Percentiles rank a stretch among this genome's conserved stretches.
Conservation (phyloP, 352 stramenopile genomes). For the Phytophthora crassamura region DNA sequence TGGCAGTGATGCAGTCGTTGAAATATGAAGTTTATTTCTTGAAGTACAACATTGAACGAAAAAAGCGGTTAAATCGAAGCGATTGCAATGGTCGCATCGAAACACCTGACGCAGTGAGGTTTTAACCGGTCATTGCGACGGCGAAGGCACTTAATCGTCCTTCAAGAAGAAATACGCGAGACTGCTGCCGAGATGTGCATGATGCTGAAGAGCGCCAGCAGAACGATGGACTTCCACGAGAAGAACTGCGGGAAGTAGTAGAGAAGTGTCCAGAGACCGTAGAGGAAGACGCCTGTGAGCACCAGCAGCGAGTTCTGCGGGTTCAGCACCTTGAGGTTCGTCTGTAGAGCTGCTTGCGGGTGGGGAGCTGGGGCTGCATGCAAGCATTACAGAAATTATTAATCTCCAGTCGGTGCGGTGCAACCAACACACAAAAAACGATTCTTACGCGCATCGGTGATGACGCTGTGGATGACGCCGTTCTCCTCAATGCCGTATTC, state of each 20-base stretch:
- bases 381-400: constrained; percentile 24
- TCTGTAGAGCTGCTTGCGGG: constrained; percentile 44
- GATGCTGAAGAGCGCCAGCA: constrained; percentile 67
- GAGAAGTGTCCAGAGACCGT: constrained; percentile 79
- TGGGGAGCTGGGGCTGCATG: constrained; percentile 49
- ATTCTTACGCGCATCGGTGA: constrained; percentile 72
- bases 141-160: neutral
- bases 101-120: constrained; percentile 1
- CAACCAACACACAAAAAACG: constrained; percentile 6
- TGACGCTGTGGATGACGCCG: constrained; percentile 77
- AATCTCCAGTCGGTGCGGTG: constrained; percentile 15
- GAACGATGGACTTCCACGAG: constrained; percentile 75
- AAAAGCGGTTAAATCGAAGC: constrained; percentile 28
- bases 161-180: constrained; percentile 55
- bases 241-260: constrained; percentile 85
- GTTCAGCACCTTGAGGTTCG: constrained; percentile 66
- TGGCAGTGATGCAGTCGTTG: too few species aligned
- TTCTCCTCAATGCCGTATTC: constrained; percentile 82
- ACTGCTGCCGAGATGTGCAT: constrained; percentile 67
- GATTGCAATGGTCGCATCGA: neutral
- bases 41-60: constrained; percentile 33
- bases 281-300: constrained; percentile 70
- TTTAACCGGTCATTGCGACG: neutral
- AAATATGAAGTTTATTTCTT: constrained; percentile 19
- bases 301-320: constrained; percentile 66